phyloP scores from a whole-genome alignment of 225 moss, liverwort and hornwort genomes.

The Climacium dendroides region DNA sequence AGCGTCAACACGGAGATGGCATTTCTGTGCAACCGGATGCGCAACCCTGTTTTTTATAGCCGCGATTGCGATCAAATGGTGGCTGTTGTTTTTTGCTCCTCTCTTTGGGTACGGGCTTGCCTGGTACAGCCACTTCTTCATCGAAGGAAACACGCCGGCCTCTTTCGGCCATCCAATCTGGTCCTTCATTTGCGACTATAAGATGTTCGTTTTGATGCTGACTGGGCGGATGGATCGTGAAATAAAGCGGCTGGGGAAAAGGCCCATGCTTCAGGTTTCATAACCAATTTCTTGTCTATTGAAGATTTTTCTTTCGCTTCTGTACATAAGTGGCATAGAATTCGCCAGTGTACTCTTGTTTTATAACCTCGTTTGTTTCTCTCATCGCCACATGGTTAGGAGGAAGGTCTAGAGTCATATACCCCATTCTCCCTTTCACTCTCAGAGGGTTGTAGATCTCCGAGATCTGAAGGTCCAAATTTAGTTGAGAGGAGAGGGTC shows the following conservation, averaged over 20 bases:
- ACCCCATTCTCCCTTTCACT: not conserved
- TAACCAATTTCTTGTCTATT: constrained; percentile 9
- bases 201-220: constrained; percentile 84
- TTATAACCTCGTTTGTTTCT: not conserved
- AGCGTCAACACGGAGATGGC: constrained; percentile 66
- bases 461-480: not conserved
- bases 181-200: constrained; percentile 84
- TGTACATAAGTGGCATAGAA: not conserved
- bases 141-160: constrained; percentile 74
- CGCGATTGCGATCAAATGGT: constrained; percentile 67
- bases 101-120: constrained; percentile 76
- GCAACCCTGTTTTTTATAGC: constrained; percentile 53
- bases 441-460: not conserved
- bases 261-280: constrained; percentile 64
- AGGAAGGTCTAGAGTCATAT: not conserved
- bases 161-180: constrained; percentile 79
- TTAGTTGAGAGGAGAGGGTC: not conserved
- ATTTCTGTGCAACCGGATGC: constrained; percentile 60
- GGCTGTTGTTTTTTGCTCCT: constrained; percentile 71
- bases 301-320: not conserved
- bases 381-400: not conserved
- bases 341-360: not conserved
- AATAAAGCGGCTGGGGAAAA: constrained; percentile 88
- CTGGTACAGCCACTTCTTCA: constrained; percentile 93
- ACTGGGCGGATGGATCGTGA: constrained; percentile 87